Evolutionary conservation across 495 filamentous ascomycete species (phyloP), one percentile per base, ranked within the genome.

Genomic region (Penicillium tannophilum): DNA sequence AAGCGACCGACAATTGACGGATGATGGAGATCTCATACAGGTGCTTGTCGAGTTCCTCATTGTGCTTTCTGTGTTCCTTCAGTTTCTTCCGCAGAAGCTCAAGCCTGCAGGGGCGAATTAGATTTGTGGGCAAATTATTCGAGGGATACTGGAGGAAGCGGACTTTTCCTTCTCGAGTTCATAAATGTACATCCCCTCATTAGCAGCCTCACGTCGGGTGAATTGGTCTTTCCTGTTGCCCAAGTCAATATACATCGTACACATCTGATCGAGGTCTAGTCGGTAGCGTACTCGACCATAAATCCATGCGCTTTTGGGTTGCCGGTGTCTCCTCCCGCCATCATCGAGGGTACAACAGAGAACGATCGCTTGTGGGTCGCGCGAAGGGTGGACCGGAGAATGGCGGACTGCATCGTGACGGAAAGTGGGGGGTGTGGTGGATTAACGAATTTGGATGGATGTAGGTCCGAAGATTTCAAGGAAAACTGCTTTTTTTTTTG

Each of bases 151-250:
- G 20, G 11, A 24, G 12, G 20, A 8, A 28, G 35, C 41, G 30
- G 61, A 86, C 87, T 95, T 95, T 71, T 87, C 82, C 77, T 82
- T 80, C 84, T 97, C 93, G 53, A 86, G 83, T 76, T 88, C 73
- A 53, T 80, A 76, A 74, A 97, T 88, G 72, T 87, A 86, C 66
- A 81, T 82, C 63, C 89, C 87, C 76, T 97, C 93, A 64, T 76
- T 78, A 46, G 92, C 93, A 56, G 84, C 84, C 76, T 97, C 93
- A 67, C 93, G 90, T 67, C 85, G 85, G 65, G 87, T 86, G 81
- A 96, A 97, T 56, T 89, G 84, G 66, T 96, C 93, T 56, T 92
- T 92, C 30, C 67, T 70, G 44, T 23, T 58, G 4, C 16, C 39
- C 14, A 41, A 17, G 14, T 41, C 39, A 41, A n/a, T 16, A 2